Evolutionary conservation across 495 filamentous ascomycete species (phyloP), one percentile per base, ranked within the genome.

Genomic region (Sphaerosporella brunnea): DNA sequence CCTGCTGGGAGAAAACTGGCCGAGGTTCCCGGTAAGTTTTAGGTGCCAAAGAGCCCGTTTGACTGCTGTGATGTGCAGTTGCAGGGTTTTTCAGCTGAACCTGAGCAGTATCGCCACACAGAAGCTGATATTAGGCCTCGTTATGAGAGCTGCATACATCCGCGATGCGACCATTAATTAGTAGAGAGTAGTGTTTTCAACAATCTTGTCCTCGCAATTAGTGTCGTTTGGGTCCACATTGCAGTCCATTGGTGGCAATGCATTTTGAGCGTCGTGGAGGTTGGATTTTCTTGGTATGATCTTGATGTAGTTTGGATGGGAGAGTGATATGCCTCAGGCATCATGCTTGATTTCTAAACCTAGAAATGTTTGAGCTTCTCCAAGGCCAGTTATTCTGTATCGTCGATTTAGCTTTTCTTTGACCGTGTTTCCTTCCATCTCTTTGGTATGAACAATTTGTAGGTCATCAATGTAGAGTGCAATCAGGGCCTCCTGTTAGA

Each of bases 1-100:
- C 5, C 18, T 42, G 7, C 23, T 24, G 20, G 10, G 8, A 16
- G 20, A 34, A 21, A 15, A 13, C 15, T 15, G 43, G 3, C 34
- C 4, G 11, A 4, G 7, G 2, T 50, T 35, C 0, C 5, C 21
- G 0, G 46, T 55, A 11, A 24, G 4, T 4, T 49, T 41, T 0
- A 60, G 32, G 34, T 60, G 59, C 15, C 52, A 49, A 4, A 58
- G 41, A 1, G 53, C 47, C 0, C 26, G 36, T 35, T 57, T 54
- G 0, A 30, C 51, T 11, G 51, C 51, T 1, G 18, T 42, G 13
- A 43, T 19, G 23, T 50, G 48, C 18, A 23, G 38, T 19, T 26
- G 28, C 20, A 46, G 35, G 1, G 35, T 30, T 38, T 32, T 23
- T 5, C 5, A 8, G 16, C 46, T 51, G 26, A 46, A 51, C 1